Percentiles rank a stretch among this genome's conserved stretches.
phyloP scores from a whole-genome alignment of 176 grass and related monocot species.

The Microstegium vimineum region DNA sequence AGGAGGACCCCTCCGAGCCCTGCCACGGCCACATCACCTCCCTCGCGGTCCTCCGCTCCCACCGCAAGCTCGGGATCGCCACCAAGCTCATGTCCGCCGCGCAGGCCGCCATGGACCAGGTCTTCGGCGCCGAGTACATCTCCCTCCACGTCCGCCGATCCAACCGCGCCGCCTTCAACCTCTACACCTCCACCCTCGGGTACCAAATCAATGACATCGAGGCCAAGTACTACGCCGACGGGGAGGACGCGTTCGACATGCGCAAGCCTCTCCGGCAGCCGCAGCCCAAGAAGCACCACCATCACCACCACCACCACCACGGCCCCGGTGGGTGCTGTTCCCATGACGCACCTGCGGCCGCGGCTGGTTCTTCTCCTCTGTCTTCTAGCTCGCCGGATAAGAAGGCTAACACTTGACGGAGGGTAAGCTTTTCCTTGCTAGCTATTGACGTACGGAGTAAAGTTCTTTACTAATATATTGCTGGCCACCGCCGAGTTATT shows the following conservation, averaged over 20 bases:
- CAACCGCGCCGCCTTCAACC: constrained; percentile 85
- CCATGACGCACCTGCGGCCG: constrained; percentile 27
- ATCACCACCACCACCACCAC: constrained; percentile 53
- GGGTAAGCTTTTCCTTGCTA: constrained; percentile 13
- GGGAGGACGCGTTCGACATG: constrained; percentile 84
- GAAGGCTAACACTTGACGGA: constrained; percentile 31
- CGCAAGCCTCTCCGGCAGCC: constrained; percentile 52
- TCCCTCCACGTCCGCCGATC: constrained; percentile 88
- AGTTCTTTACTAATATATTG: too few species aligned
- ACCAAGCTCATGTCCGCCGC: constrained; percentile 97
- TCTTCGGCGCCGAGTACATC: constrained; percentile 87
- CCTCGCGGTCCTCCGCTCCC: constrained; percentile 89
- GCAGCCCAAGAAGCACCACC: constrained; percentile 48
- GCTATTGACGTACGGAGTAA: too few species aligned
- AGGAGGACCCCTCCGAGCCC: constrained; percentile 97
- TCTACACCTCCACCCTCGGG: constrained; percentile 78
- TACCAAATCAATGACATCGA: constrained; percentile 86
- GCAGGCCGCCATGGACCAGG: constrained; percentile 92
- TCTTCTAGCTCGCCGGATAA: constrained; percentile 30
- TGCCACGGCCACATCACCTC: constrained; percentile 99
- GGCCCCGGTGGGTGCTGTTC: constrained; percentile 63
- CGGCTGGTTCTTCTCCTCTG: constrained; percentile 14
- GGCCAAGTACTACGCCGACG: constrained; percentile 90
- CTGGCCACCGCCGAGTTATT: too few species aligned
- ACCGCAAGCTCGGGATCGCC: constrained; percentile 93